phyloP scores from a whole-genome alignment of 1,284 basidiomycete genomes.

The Leccinum fallax region DNA sequence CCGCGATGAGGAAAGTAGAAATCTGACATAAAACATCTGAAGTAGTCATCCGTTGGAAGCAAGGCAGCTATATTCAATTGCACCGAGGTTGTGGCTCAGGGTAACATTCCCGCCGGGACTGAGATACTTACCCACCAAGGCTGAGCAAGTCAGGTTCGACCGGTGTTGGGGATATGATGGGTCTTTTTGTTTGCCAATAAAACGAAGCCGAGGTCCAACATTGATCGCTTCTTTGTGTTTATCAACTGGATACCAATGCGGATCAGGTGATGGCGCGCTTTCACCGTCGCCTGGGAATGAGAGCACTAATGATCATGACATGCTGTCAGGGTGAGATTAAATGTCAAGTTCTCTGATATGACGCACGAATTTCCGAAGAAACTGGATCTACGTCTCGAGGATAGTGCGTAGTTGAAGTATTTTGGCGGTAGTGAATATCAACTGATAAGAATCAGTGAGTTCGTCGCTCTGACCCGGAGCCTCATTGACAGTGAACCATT shows the following conservation, averaged over 20 bases:
- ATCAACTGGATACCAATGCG: constrained; percentile 57
- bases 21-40: constrained; percentile 76
- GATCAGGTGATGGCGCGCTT: constrained; percentile 51
- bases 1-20: constrained; percentile 74
- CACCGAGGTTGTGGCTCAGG: constrained; percentile 41
- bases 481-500: constrained; percentile 27
- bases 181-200: constrained; percentile 9
- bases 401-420: constrained; percentile 56
- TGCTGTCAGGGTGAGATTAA: constrained; percentile 18
- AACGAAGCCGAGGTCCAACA: constrained; percentile 22
- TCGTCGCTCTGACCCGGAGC: constrained; percentile 59
- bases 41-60: constrained; percentile 52
- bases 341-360: constrained; percentile 6
- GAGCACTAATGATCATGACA: constrained; percentile 33
- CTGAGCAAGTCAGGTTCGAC: constrained; percentile 21
- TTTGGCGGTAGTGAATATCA: constrained; percentile 54
- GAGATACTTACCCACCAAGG: constrained; percentile 19
- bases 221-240: constrained; percentile 41
- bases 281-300: constrained; percentile 45
- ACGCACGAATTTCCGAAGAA: constrained; percentile 58
- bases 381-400: constrained; percentile 62
- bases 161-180: constrained; percentile 3
- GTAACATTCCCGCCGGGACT: constrained; percentile 1
- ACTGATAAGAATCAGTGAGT: constrained; percentile 55
- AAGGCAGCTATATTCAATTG: constrained; percentile 58